Base-by-base conservation (phyloP, 768 basidiomycete species). In the Phlebiopsis gigantea region DNA sequence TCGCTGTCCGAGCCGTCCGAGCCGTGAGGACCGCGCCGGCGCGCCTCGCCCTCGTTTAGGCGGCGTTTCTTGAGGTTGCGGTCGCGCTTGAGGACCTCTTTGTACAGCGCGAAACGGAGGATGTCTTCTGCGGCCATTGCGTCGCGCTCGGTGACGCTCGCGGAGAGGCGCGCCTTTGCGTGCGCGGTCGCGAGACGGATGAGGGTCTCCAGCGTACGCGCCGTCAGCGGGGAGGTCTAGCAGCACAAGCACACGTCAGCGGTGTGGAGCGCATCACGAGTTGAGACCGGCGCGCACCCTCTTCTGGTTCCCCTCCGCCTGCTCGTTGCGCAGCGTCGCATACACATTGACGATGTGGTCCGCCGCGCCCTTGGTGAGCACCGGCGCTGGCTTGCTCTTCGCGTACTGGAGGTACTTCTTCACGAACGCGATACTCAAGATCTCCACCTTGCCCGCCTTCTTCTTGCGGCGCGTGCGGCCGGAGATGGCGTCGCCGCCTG, bases 401-500 rank as follows among this genome's bases (percentile, higher is more conserved):
- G 96, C 90, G 65, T 98, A 98, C 72, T 98, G 96, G 56, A 99
- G 89, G 65, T 95, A 98, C 73, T 98, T 98, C 75, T 99, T 99
- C 69, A 99, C 85, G 67, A 99, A 99, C 5, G 87, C 75, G 59
- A 97, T 93, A 64, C 85, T 93, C 56, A 99, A 78, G 39, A 99
- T 86, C 71, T 98, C 94, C 59, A 84, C 81, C 68, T 82, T 80
- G 21, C 28, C 34, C 6, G n/a, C 26, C 47, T 85, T 87, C 47
- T 75, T 68, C 72, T 78, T 78, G 63, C 69, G 56, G 67, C 72
- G 46, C 60, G 74, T 76, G 70, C 79, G 80, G 21, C 84, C 78
- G 17, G 83, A n/a, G 28, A 52, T 45, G 2, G 52, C 42, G 24
- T 81, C 42, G 71, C 69, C 46, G 71, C 69, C 46, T 79, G 80